These are phyloP conservation scores for Neonectria magnoliae DNA, from an alignment of 2,329 filamentous ascomycete species.

Conservation along the genomic window DNA sequence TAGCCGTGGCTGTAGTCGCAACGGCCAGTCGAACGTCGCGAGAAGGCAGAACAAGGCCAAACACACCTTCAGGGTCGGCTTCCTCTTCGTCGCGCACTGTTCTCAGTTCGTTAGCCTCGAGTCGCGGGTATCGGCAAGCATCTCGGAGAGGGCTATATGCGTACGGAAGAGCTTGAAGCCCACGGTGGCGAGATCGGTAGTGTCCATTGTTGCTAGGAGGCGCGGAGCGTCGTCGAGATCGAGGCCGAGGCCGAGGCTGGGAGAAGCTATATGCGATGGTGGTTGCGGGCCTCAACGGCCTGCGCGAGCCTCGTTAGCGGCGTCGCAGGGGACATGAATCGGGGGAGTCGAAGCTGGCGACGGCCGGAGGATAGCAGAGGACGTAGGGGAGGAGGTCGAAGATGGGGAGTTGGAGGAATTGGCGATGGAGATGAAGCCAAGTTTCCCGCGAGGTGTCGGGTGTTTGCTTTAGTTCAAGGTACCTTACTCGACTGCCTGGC, in stretches of 20 bases:
- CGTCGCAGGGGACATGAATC: slow-evolving; percentile 38
- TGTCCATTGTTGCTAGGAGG: slow-evolving; percentile 32
- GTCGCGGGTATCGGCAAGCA: slow-evolving; percentile 13
- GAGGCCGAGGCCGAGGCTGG: background rate
- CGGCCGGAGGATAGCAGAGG: background rate
- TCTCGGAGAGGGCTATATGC: slow-evolving; percentile 25
- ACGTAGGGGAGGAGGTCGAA: background rate
- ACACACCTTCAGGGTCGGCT: slow-evolving; percentile 48
- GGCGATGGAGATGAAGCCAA: background rate
- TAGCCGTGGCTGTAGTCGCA: background rate
- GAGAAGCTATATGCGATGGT: slow-evolving; percentile 28
- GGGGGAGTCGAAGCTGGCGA: background rate
- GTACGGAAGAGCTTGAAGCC: slow-evolving; percentile 47
- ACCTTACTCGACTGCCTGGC: slow-evolving; percentile 1
- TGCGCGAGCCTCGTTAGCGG: slow-evolving; percentile 41
- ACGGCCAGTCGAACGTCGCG: background rate
- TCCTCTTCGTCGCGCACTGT: slow-evolving; percentile 46
- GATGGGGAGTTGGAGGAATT: background rate
- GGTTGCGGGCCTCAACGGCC: slow-evolving; percentile 29
- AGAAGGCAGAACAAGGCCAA: background rate
- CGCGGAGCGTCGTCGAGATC: background rate
- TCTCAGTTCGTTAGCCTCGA: slow-evolving; percentile 35
- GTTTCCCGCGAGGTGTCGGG: background rate
- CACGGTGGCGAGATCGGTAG: slow-evolving; percentile 42
- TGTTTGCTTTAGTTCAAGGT: slow-evolving; percentile 4